phyloP scores from a whole-genome alignment of 2,329 filamentous ascomycete species.

The Aspergillus transmontanensis region DNA sequence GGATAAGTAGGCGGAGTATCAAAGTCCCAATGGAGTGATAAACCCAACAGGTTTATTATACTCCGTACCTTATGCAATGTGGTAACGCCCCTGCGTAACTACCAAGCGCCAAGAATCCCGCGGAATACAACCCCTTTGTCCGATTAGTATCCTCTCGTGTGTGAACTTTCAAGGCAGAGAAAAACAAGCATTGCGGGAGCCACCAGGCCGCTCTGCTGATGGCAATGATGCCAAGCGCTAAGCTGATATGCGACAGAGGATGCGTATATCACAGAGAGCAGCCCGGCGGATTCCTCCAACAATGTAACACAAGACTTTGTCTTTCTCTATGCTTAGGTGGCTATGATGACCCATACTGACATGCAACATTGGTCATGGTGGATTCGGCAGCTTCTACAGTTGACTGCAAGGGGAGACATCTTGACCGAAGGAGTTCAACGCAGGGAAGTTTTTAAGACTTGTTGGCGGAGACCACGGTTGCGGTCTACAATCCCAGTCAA shows the following conservation, averaged over 20 bases:
- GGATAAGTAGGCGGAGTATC: constrained; percentile 22
- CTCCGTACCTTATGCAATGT: constrained; percentile 3
- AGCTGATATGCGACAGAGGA: constrained; percentile 6
- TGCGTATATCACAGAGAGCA: constrained; percentile 2
- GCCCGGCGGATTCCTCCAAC: background rate
- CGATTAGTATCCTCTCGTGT: constrained; percentile 4
- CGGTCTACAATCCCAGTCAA: background rate
- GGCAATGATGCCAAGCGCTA: constrained; percentile 11
- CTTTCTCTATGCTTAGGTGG: background rate
- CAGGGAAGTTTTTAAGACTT: background rate
- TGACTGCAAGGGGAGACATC: background rate
- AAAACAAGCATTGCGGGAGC: constrained; percentile 16
- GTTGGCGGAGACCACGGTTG: background rate
- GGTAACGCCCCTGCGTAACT: constrained; percentile 30
- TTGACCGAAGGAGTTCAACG: background rate
- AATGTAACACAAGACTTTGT: constrained; percentile 5
- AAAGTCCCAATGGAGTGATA: background rate
- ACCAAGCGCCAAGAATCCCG: constrained; percentile 36
- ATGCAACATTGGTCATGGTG: background rate
- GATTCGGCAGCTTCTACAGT: background rate
- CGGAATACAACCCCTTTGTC: constrained; percentile 18
- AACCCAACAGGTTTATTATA: constrained; percentile 5
- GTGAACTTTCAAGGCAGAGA: background rate
- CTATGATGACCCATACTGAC: background rate
- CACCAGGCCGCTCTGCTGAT: constrained; percentile 9